Percentiles rank a stretch among this genome's conserved stretches.
phyloP scores from a whole-genome alignment of 2,329 filamentous ascomycete species.

The Paraphaeosphaeria sporulosa region DNA sequence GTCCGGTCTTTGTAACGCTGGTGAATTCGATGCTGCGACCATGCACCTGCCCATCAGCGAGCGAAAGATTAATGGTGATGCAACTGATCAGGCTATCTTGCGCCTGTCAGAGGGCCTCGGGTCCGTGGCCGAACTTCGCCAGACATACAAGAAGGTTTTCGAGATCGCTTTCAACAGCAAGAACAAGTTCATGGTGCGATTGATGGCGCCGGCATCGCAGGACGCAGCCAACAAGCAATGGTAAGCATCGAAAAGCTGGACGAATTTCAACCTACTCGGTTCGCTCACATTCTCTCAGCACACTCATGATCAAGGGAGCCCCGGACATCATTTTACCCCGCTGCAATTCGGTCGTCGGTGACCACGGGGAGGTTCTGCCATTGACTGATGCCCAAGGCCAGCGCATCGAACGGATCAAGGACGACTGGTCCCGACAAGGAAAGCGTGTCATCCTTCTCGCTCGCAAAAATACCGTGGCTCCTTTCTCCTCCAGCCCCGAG shows the following conservation, averaged over 20 bases:
- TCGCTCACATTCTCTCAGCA: constrained; percentile 12
- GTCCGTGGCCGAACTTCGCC: constrained; percentile 65
- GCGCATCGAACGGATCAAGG: constrained; percentile 67
- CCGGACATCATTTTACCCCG: constrained; percentile 75
- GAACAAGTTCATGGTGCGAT: constrained; percentile 81
- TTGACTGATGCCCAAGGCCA: constrained; percentile 58
- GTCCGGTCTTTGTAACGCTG: constrained; percentile 75
- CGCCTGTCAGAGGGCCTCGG: constrained; percentile 73
- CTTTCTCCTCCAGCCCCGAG: constrained; percentile 61
- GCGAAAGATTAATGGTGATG: constrained; percentile 74
- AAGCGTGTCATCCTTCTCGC: constrained; percentile 73
- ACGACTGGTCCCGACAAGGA: constrained; percentile 72
- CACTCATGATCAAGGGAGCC: constrained; percentile 80
- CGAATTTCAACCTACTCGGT: too few relatives aligned
- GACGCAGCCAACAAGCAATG: constrained; percentile 35
- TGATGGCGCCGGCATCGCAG: constrained; percentile 55
- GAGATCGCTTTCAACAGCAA: constrained; percentile 76
- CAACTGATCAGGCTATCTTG: constrained; percentile 77
- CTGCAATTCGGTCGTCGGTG: constrained; percentile 65
- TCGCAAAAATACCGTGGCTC: constrained; percentile 61
- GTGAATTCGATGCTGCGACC: constrained; percentile 74
- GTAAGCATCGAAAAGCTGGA: neutral
- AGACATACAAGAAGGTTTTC: constrained; percentile 70
- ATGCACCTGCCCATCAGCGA: constrained; percentile 65
- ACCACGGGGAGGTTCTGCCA: constrained; percentile 60